Conservation (phyloP, 495 filamentous ascomycete genomes). For the Daldinia bambusicola region DNA sequence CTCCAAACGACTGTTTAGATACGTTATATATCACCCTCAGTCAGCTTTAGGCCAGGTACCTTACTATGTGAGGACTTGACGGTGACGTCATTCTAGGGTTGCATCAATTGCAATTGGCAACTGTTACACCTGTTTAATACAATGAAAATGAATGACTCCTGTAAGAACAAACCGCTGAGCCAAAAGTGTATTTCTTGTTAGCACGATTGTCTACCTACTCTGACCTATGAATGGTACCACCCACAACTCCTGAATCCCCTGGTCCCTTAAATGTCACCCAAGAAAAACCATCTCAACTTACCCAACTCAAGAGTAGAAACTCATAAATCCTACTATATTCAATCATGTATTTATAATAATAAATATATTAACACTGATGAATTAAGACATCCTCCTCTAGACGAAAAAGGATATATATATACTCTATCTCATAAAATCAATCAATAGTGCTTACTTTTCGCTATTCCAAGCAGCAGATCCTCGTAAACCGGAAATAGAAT, state of each 20-base stretch:
- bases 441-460: slow-evolving; percentile 11
- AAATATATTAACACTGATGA: slow-evolving; percentile 9
- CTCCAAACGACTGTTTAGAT: neutral
- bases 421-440: slow-evolving; percentile 26
- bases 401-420: slow-evolving; percentile 16
- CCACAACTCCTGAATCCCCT: no score
- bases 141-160: no score
- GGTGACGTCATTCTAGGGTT: neutral
- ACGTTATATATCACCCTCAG: neutral
- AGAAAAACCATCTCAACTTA: no score
- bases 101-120: no score
- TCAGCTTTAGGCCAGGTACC: neutral
- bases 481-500: slow-evolving; percentile 15
- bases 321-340: no score
- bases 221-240: no score
- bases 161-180: no score
- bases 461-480: slow-evolving; percentile 13
- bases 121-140: no score
- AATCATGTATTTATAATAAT: neutral
- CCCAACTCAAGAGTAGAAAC: no score
- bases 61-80: neutral
- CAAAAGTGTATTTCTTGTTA: no score
- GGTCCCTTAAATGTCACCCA: no score
- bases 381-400: slow-evolving; percentile 17
- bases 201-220: no score